Conservation (phyloP, 2,329 filamentous ascomycete genomes). For the Ceratocystiopsis sp. region DNA sequence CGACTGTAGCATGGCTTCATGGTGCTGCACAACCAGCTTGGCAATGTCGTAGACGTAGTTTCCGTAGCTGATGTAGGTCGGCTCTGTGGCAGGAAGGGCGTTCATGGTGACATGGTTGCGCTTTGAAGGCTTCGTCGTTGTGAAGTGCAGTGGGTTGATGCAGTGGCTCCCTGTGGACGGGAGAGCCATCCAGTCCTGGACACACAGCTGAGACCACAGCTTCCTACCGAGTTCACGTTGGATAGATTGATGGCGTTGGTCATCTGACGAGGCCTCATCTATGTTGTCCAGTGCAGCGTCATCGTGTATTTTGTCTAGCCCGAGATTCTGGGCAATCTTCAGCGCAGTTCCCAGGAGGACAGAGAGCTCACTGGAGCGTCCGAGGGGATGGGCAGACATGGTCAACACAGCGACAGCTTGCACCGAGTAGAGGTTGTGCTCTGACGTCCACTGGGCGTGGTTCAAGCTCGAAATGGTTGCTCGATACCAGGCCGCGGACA, state of each 20-base stretch:
- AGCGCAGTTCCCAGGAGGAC: not conserved
- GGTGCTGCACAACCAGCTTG: slow-evolving; percentile 1
- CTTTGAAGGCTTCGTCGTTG: slow-evolving; percentile 1
- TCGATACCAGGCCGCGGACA: not conserved
- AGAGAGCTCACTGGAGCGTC: not conserved
- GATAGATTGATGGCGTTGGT: not conserved
- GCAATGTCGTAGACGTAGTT: slow-evolving; percentile 1
- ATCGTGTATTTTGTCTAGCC: not conserved
- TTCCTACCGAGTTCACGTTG: not conserved
- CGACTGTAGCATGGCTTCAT: slow-evolving; percentile 1
- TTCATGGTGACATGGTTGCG: slow-evolving; percentile 1
- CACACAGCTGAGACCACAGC: slow-evolving; percentile 1
- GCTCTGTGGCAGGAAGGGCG: not conserved
- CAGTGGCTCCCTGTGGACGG: not conserved
- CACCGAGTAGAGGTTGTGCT: not conserved
- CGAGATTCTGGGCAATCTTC: not conserved
- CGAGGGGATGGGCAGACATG: slow-evolving; percentile 1
- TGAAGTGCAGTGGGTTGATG: slow-evolving; percentile 1
- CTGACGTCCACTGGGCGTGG: slow-evolving; percentile 1
- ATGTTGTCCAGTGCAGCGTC: not conserved
- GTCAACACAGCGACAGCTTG: slow-evolving; percentile 1
- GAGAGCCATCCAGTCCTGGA: not conserved
- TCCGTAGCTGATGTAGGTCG: slow-evolving; percentile 1
- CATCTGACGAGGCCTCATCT: not conserved
- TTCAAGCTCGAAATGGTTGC: not conserved